A percentile compares a stretch with the other conserved stretches of the same genome.
These are phyloP conservation scores for Cymodocea nodosa DNA, from an alignment of 116 monocot genomes.

Conservation along the genomic window DNA sequence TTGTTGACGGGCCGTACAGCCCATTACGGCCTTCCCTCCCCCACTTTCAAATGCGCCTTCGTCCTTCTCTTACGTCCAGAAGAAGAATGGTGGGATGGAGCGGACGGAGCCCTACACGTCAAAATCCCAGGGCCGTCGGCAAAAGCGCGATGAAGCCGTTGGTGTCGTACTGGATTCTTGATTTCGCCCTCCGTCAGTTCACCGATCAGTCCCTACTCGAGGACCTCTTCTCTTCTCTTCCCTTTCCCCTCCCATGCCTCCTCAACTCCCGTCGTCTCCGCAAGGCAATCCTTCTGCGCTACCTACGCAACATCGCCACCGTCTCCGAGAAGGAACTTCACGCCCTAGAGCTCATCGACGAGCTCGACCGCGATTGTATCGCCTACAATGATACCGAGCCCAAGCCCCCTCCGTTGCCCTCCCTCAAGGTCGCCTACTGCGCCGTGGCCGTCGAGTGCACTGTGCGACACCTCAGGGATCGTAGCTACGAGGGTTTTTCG, in stretches of 20 bases:
- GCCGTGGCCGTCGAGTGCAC: constrained; percentile 31
- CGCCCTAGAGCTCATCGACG: constrained; percentile 37
- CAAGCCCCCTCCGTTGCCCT: neutral
- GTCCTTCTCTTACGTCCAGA: too few species aligned
- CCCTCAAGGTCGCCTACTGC: constrained; percentile 32
- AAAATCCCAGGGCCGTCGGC: too few species aligned
- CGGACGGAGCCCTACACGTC: too few species aligned
- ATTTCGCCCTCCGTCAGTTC: constrained; percentile 48
- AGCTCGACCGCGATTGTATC: constrained; percentile 12
- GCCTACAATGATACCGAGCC: neutral
- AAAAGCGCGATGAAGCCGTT: neutral
- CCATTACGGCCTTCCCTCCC: too few species aligned
- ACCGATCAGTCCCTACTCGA: constrained; percentile 17
- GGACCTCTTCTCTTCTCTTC: constrained; percentile 23
- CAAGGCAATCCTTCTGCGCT: constrained; percentile 39
- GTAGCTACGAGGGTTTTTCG: neutral
- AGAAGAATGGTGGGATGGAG: too few species aligned
- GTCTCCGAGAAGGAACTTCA: constrained; percentile 19
- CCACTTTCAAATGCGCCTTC: too few species aligned
- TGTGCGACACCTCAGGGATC: constrained; percentile 1
- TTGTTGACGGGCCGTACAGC: too few species aligned
- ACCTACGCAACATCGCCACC: constrained; percentile 18
- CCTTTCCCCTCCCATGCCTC: constrained; percentile 1
- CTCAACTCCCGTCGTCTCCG: constrained; percentile 18
- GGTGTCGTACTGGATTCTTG: constrained; percentile 21